These are phyloP conservation scores for Picocystis sp. DNA, from an alignment of 163 green algal species.

Conservation along the genomic window DNA sequence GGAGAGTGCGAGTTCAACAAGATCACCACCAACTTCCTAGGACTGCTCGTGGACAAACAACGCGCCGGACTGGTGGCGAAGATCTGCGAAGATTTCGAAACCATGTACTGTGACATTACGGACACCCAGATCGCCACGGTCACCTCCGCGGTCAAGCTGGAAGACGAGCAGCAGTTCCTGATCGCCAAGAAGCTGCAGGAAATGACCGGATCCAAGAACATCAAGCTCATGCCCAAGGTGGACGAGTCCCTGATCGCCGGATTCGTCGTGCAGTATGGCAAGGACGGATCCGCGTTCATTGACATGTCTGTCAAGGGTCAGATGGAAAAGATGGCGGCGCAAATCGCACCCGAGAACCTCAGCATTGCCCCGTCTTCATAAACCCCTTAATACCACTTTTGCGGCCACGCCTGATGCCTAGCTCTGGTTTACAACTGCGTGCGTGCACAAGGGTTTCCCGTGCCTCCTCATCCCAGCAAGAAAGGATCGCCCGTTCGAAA, in stretches of 20 bases:
- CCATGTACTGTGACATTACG: constrained; percentile 80
- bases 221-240: constrained; percentile 95
- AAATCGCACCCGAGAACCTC: constrained; percentile 10
- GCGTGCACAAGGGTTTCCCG: too few relatives aligned
- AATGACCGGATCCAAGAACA: constrained; percentile 93
- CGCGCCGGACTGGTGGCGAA: constrained; percentile 59
- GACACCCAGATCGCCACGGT: constrained; percentile 89
- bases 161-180: constrained; percentile 96
- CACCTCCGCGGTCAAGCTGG: constrained; percentile 81
- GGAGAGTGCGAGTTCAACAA: constrained; percentile 4
- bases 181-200: constrained; percentile 98
- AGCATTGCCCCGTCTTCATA: too few relatives aligned
- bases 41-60: constrained; percentile 81
- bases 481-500: too few relatives aligned
- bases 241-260: constrained; percentile 82
- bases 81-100: constrained; percentile 81
- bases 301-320: constrained; percentile 82
- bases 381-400: too few relatives aligned
- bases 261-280: constrained; percentile 89
- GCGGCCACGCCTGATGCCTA: too few relatives aligned
- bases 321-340: constrained; percentile 51
- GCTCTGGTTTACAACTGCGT: too few relatives aligned
- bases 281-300: constrained; percentile 57
- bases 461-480: too few relatives aligned
- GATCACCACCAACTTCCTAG: constrained; percentile 67